phyloP scores from a whole-genome alignment of 306 rosid species.

The Comarum palustre region DNA sequence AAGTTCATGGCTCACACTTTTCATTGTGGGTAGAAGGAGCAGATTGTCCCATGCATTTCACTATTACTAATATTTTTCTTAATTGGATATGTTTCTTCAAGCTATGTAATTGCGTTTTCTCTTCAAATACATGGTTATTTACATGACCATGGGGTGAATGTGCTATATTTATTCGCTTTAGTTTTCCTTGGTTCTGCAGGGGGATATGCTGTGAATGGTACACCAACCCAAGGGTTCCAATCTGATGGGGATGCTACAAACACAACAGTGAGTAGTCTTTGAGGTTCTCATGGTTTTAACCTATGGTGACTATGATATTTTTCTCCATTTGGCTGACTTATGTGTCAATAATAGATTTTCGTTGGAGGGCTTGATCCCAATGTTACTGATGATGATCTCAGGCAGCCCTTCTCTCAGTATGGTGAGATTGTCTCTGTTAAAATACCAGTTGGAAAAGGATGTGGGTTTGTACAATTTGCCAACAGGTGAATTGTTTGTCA shows the following conservation, averaged over 20 bases:
- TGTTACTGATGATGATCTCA: slow-evolving; percentile 90
- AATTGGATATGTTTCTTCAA: neutral
- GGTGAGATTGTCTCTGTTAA: slow-evolving; percentile 94
- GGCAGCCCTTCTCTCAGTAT: slow-evolving; percentile 76
- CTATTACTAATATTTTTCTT: neutral
- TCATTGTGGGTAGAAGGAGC: neutral
- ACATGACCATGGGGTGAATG: neutral
- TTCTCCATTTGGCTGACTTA: slow-evolving; percentile 26
- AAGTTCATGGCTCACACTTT: neutral
- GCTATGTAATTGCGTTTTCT: neutral
- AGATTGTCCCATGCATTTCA: neutral
- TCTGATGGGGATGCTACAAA: slow-evolving; percentile 80
- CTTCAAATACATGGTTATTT: neutral
- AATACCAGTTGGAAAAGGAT: slow-evolving; percentile 95
- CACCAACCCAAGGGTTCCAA: slow-evolving; percentile 50
- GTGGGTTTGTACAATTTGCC: slow-evolving; percentile 96
- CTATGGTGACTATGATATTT: neutral
- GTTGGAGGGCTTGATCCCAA: slow-evolving; percentile 98
- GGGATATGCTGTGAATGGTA: slow-evolving; percentile 68
- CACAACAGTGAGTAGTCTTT: slow-evolving; percentile 78
- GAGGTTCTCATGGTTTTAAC: slow-evolving; percentile 17
- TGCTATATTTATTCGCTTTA: neutral
- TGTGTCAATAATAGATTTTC: slow-evolving; percentile 60
- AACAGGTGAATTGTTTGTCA: slow-evolving; percentile 51
- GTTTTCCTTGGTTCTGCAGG: slow-evolving; percentile 38